Evolutionary conservation across 148 eudicot genomes (phyloP), one percentile per base, ranked within the genome.

Genomic region (Rhododendron mucronatum): DNA sequence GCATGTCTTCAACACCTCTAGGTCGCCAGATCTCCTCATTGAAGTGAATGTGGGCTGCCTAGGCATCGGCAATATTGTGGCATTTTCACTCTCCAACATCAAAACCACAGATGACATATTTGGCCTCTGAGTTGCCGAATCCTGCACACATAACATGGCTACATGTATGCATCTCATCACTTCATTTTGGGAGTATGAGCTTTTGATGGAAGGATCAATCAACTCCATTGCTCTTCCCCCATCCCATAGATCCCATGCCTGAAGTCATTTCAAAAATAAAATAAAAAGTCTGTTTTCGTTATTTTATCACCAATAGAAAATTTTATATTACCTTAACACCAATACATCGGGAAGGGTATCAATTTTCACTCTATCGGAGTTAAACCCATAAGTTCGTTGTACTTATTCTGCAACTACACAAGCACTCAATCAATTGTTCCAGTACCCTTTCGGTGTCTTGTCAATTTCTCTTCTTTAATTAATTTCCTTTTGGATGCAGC

Each of bases 91-190:
- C 89, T 93, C 97, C 86, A 94, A 87, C 97, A 91, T 93, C 55
- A 94, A 61, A 18, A 94, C 91, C n/a, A 91, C 92, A 63, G 90
- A 85, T 75, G 97, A 83, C 94, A 94, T 94, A 73, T 85, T 90
- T 26, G 97, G 97, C 76, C 97, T 90, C 50, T 86, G 57, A 48
- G 50, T 78, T 45, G 94, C 93, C 0, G 83, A 71, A 85, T 93
- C 95, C 85, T 93, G 97, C 5, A 94, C 93, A 77, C 97, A 94
- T 30, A 94, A 73, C 90, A 94, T 85, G 16, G 92, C 94, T 86
- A 94, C 86, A 74, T 94, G 97, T 74, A 94, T 87, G 86, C 94
- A 93, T 87, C 91, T 92, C 83, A 87, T 57, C 74, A 87, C 90
- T 88, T 92, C 90, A 13, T 82, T 87, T 80, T 81, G 86, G 48